These are phyloP conservation scores for Sporothrix pseudoabietina DNA, from an alignment of 2,329 filamentous ascomycete species.

Conservation along the genomic window DNA sequence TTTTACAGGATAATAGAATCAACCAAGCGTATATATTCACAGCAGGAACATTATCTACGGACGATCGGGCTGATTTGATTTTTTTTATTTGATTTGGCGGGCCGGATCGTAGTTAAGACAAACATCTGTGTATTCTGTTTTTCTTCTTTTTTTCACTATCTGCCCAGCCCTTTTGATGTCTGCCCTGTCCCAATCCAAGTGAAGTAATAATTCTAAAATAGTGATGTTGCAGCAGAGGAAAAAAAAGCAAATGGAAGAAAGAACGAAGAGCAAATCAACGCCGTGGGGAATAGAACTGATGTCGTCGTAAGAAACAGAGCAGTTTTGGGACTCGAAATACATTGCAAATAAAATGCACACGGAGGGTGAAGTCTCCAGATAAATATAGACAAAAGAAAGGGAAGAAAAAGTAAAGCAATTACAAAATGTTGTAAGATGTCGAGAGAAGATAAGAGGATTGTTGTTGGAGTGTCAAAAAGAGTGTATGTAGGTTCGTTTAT, in stretches of 20 bases:
- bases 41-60: not conserved
- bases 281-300: slow-evolving; percentile 20
- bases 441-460: not conserved
- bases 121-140: not conserved
- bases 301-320: not conserved
- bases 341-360: not conserved
- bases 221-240: slow-evolving; percentile 1
- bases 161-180: not conserved
- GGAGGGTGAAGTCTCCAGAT: not conserved
- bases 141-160: not conserved
- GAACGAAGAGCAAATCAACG: slow-evolving; percentile 9
- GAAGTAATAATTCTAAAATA: not conserved
- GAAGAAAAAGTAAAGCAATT: not conserved
- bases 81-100: not conserved
- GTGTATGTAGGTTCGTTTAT: not conserved
- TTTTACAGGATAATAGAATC: not conserved
- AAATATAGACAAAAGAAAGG: slow-evolving; percentile 20
- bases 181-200: not conserved
- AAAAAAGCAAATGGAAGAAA: not conserved
- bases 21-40: not conserved
- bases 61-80: not conserved
- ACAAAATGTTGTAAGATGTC: not conserved
- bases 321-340: not conserved
- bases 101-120: not conserved
- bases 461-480: not conserved